Evolutionary conservation across 306 rosid genomes (phyloP).

Genomic region (Gleditsia sinensis): DNA sequence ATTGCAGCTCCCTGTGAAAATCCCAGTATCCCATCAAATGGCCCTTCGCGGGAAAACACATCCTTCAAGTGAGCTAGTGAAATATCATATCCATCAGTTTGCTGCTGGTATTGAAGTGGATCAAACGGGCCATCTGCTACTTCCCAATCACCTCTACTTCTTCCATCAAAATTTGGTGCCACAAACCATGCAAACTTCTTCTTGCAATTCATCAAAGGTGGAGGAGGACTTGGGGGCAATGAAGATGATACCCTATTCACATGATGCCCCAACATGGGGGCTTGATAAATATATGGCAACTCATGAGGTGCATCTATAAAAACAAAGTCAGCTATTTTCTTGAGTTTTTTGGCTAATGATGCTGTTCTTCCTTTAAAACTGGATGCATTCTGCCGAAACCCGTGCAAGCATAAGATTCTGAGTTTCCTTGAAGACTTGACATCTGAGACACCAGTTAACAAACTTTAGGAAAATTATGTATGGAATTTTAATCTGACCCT

Average conservation of each 20-base stretch:
- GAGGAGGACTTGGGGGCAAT: constrained; percentile 46
- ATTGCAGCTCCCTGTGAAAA: constrained; percentile 95
- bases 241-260: constrained; percentile 37
- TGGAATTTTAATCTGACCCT: constrained; percentile 5
- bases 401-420: constrained; percentile 87
- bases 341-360: constrained; percentile 82
- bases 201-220: constrained; percentile 62
- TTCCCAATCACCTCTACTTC: constrained; percentile 55
- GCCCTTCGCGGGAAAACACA: constrained; percentile 61
- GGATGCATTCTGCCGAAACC: constrained; percentile 91
- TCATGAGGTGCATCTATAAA: constrained; percentile 86
- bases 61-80: constrained; percentile 63
- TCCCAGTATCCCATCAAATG: constrained; percentile 86
- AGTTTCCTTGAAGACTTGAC: constrained; percentile 57
- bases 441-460: constrained; percentile 51
- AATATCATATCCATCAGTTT: constrained; percentile 68
- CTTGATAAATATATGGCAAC: constrained; percentile 79
- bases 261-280: constrained; percentile 20
- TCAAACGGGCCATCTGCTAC: constrained; percentile 72
- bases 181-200: constrained; percentile 87
- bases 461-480: constrained; percentile 15
- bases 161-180: constrained; percentile 45
- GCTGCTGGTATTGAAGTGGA: constrained; percentile 78
- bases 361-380: constrained; percentile 89
- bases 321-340: constrained; percentile 65